Evolutionary conservation across 495 filamentous ascomycete genomes (phyloP).

Genomic region (Geopyxis carbonaria): DNA sequence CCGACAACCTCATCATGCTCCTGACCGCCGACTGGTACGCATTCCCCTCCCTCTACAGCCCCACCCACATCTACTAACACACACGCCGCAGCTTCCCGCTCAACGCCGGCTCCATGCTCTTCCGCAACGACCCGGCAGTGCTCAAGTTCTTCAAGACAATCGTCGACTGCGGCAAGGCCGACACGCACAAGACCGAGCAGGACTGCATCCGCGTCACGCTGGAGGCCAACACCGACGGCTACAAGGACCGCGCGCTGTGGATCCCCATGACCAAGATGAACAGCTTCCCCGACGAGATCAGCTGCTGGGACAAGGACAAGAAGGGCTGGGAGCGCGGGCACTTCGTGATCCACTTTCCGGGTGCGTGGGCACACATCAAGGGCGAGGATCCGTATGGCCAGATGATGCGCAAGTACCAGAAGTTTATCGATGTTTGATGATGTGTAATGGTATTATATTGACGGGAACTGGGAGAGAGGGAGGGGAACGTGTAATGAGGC

Average conservation of each 20-base stretch:
- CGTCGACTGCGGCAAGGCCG: conserved; percentile 4
- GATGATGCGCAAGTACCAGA: conserved; percentile 6
- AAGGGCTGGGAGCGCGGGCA: conserved; percentile 17
- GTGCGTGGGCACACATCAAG: conserved; percentile 25
- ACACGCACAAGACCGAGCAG: conserved; percentile 18
- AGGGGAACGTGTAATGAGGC: too few species aligned
- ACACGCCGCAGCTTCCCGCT: conserved; percentile 19
- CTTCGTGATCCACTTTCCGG: conserved; percentile 26
- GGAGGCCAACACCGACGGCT: not conserved
- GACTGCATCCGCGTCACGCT: conserved; percentile 19
- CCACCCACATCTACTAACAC: not conserved
- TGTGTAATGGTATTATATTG: too few species aligned
- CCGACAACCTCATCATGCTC: conserved; percentile 11
- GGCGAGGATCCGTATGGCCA: conserved; percentile 10
- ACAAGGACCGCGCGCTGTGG: conserved; percentile 7
- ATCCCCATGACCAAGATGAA: conserved; percentile 25
- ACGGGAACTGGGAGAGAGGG: too few species aligned
- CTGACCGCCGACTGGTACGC: conserved; percentile 13
- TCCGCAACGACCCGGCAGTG: conserved; percentile 15
- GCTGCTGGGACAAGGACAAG: conserved; percentile 18
- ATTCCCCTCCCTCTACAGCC: not conserved
- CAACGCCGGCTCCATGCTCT: conserved; percentile 24
- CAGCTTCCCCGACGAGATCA: conserved; percentile 23
- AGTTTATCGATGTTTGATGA: too few species aligned
- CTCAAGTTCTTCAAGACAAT: conserved; percentile 15